Evolutionary conservation across 2,329 filamentous ascomycete genomes (phyloP).

Genomic region (Camillea tinctor): DNA sequence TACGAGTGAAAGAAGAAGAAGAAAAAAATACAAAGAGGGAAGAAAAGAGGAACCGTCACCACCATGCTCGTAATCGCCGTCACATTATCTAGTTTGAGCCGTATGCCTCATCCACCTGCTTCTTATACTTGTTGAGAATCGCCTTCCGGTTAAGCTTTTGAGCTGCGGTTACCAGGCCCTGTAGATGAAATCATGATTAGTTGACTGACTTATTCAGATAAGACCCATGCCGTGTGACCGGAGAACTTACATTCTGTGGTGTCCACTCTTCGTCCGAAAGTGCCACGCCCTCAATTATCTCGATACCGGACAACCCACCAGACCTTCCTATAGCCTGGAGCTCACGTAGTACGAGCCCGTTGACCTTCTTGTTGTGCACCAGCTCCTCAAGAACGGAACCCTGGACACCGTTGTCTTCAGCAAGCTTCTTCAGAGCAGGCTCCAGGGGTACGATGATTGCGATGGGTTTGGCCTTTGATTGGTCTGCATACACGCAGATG

Average conservation of each 20-base stretch:
- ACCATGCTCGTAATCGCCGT: background rate
- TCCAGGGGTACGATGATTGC: slow-evolving; percentile 58
- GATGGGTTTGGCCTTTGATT: slow-evolving; percentile 50
- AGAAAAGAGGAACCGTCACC: background rate
- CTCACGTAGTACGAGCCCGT: slow-evolving; percentile 61
- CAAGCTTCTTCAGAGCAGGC: slow-evolving; percentile 54
- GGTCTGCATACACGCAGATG: slow-evolving; percentile 56
- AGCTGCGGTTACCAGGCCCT: slow-evolving; percentile 67
- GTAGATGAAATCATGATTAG: slow-evolving; percentile 28
- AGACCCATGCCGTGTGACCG: background rate
- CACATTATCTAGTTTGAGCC: slow-evolving; percentile 31
- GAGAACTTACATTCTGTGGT: slow-evolving; percentile 63
- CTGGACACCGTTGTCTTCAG: slow-evolving; percentile 45
- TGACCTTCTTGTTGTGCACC: slow-evolving; percentile 65
- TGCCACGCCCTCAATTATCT: slow-evolving; percentile 71
- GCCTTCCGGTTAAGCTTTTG: slow-evolving; percentile 72
- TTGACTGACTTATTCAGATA: background rate
- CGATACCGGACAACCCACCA: slow-evolving; percentile 63
- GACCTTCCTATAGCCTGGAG: slow-evolving; percentile 60
- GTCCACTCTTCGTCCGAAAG: slow-evolving; percentile 74
- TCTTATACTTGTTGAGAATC: slow-evolving; percentile 61
- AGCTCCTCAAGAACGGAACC: slow-evolving; percentile 64
- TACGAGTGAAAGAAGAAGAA: background rate
- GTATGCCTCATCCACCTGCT: slow-evolving; percentile 62
- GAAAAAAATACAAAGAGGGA: no score